Conservation (phyloP, 2,329 filamentous ascomycete species). For the Colletotrichum karsti region DNA sequence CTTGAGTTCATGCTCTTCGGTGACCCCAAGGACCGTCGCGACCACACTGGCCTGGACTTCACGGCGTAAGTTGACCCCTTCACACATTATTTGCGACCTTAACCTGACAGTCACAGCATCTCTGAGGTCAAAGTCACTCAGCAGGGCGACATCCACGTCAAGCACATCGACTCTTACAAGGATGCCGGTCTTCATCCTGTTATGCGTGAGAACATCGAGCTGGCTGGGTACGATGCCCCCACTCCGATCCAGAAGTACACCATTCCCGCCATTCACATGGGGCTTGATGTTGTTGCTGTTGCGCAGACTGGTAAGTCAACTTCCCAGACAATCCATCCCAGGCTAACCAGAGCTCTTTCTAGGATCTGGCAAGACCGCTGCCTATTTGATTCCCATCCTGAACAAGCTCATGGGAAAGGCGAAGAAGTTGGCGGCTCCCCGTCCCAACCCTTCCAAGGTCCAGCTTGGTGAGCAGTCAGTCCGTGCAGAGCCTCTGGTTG, state of each 20-base stretch:
- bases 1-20: conserved; percentile 84
- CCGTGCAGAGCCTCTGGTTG: conserved; percentile 85
- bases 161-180: conserved; percentile 67
- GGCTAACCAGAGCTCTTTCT: neutral
- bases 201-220: conserved; percentile 79
- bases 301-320: conserved; percentile 84
- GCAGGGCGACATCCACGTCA: conserved; percentile 62
- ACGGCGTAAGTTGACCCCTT: conserved; percentile 57
- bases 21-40: conserved; percentile 55
- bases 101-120: conserved; percentile 57
- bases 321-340: conserved; percentile 10
- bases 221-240: conserved; percentile 75
- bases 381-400: conserved; percentile 88
- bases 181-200: conserved; percentile 86
- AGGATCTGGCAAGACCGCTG: conserved; percentile 97
- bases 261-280: conserved; percentile 79
- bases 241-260: conserved; percentile 91
- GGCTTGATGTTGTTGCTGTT: conserved; percentile 85
- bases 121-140: conserved; percentile 62
- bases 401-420: conserved; percentile 96
- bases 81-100: too few species aligned
- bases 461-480: conserved; percentile 58
- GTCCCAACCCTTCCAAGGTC: conserved; percentile 71
- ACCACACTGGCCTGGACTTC: conserved; percentile 68
- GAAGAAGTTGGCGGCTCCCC: conserved; percentile 82